Evolutionary conservation across 441 rosid genomes (phyloP).

Genomic region (Mallotus repandus): DNA sequence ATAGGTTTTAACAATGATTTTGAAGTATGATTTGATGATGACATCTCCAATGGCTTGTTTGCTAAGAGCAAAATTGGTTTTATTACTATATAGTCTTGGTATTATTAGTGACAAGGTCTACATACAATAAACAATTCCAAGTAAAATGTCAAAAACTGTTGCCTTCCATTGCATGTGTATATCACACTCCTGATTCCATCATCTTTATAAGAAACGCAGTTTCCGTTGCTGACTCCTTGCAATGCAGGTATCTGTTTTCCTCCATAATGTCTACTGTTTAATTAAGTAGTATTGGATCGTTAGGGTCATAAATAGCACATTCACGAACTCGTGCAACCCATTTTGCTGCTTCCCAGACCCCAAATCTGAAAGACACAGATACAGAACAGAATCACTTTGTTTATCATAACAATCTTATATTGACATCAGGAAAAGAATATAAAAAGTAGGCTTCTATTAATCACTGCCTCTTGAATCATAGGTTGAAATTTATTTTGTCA

Average conservation of each 20-base stretch:
- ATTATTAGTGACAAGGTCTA: too few relatives aligned
- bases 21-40: too few relatives aligned
- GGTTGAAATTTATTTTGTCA: background rate
- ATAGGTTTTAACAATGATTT: too few relatives aligned
- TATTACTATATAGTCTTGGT: too few relatives aligned
- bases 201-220: slow-evolving; percentile 77
- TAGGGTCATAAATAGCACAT: slow-evolving; percentile 55
- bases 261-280: slow-evolving; percentile 75
- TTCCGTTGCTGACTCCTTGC: slow-evolving; percentile 78
- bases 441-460: slow-evolving; percentile 3
- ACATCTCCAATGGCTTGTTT: too few relatives aligned
- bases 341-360: slow-evolving; percentile 98
- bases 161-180: background rate
- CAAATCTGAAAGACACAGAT: slow-evolving; percentile 56
- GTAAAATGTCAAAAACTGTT: too few relatives aligned
- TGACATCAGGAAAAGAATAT: background rate
- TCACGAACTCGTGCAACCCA: slow-evolving; percentile 90
- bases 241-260: slow-evolving; percentile 80
- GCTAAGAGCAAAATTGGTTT: too few relatives aligned
- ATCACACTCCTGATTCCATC: slow-evolving; percentile 39
- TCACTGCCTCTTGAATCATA: background rate
- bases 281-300: slow-evolving; percentile 68
- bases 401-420: background rate
- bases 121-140: too few relatives aligned
- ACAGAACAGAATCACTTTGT: background rate